Conservation (phyloP, 257 asterid genomes). For the Solanum appendiculatum region DNA sequence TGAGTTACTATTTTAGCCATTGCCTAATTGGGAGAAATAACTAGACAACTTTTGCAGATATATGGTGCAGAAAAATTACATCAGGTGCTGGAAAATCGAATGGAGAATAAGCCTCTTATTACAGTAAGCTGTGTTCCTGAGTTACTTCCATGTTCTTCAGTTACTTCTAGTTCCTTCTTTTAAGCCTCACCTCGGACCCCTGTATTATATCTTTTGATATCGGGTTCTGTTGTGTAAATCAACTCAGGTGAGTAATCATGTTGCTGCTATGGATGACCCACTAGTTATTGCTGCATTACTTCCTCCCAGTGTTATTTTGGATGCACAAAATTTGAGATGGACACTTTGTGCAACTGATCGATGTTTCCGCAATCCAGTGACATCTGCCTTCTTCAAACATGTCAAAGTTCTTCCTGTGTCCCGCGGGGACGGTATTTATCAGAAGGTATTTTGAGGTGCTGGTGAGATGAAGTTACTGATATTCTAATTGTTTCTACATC, state of each 20-base stretch:
- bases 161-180: neutral
- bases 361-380: constrained; percentile 69
- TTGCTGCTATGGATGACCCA: constrained; percentile 90
- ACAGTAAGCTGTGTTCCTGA: constrained; percentile 39
- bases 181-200: neutral
- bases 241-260: constrained; percentile 85
- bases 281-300: constrained; percentile 71
- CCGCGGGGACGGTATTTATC: constrained; percentile 87
- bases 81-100: constrained; percentile 46
- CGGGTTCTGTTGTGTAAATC: neutral
- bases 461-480: neutral
- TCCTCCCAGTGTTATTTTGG: constrained; percentile 59
- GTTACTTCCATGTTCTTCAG: neutral
- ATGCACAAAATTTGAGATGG: constrained; percentile 76
- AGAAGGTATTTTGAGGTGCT: constrained; percentile 44
- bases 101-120: constrained; percentile 52
- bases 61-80: constrained; percentile 79
- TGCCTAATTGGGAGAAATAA: neutral
- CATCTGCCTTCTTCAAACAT: constrained; percentile 78
- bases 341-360: constrained; percentile 93
- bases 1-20: neutral
- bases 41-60: constrained; percentile 31
- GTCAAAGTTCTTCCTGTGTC: constrained; percentile 84
- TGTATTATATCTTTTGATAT: neutral
- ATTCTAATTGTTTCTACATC: neutral